phyloP scores from a whole-genome alignment of 257 asterid species.

The Cordia subcordata region DNA sequence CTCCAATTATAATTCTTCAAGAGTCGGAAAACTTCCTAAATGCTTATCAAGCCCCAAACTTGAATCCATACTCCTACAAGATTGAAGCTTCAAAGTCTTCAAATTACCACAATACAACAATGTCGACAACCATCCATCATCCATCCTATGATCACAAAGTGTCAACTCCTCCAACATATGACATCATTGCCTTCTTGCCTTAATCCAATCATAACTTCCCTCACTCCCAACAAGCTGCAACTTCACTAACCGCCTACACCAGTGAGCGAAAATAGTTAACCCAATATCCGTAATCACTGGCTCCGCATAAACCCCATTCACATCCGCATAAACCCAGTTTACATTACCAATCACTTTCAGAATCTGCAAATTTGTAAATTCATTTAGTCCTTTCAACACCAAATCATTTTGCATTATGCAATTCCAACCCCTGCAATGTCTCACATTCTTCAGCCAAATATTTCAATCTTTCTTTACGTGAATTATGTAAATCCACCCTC shows the following conservation, averaged over 20 bases:
- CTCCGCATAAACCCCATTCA: slow-evolving; percentile 61
- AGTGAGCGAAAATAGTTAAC: slow-evolving; percentile 83
- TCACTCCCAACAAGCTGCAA: slow-evolving; percentile 86
- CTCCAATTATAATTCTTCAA: slow-evolving; percentile 78
- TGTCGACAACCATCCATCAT: slow-evolving; percentile 89
- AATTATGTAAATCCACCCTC: slow-evolving; percentile 51
- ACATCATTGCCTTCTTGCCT: slow-evolving; percentile 85
- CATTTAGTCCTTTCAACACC: slow-evolving; percentile 54
- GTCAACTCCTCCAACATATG: slow-evolving; percentile 80
- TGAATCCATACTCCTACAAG: slow-evolving; percentile 59
- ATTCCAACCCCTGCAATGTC: slow-evolving; percentile 84
- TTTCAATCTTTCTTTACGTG: slow-evolving; percentile 60
- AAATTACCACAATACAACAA: slow-evolving; percentile 67
- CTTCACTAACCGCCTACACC: slow-evolving; percentile 73
- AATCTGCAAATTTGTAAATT: slow-evolving; percentile 73
- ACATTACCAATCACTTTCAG: slow-evolving; percentile 61
- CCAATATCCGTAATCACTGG: slow-evolving; percentile 79
- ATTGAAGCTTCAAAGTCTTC: slow-evolving; percentile 70
- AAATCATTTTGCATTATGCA: slow-evolving; percentile 61
- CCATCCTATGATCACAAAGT: slow-evolving; percentile 77
- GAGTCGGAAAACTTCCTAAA: slow-evolving; percentile 66
- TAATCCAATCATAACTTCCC: slow-evolving; percentile 91
- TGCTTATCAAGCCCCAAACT: slow-evolving; percentile 77
- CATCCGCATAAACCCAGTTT: too few relatives aligned
- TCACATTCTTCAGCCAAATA: slow-evolving; percentile 68